Evolutionary conservation across 192 early-diverging fungal species (phyloP).

Genomic region (Coemansia sp.): DNA sequence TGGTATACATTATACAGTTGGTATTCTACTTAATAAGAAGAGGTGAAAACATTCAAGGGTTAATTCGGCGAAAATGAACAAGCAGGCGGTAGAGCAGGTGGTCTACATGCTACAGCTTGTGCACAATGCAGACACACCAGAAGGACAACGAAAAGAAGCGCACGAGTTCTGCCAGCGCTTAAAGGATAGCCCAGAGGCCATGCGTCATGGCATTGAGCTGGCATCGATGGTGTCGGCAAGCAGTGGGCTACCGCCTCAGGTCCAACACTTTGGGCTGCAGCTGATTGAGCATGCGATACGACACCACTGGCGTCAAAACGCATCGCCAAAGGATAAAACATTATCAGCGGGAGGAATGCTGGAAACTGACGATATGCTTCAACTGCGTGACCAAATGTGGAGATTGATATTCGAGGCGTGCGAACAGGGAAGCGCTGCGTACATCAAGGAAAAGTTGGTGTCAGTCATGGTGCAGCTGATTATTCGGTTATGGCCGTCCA

Average conservation of each 20-base stretch:
- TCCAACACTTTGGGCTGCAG: constrained; percentile 47
- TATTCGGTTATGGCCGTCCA: constrained; percentile 38
- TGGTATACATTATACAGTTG: too few species aligned
- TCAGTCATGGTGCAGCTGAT: constrained; percentile 33
- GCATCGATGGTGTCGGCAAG: constrained; percentile 5
- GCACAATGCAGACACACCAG: constrained; percentile 28
- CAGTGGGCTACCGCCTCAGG: constrained; percentile 8
- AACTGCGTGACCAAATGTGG: constrained; percentile 30
- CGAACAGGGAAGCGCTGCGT: constrained; percentile 12
- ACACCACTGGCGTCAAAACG: constrained; percentile 12
- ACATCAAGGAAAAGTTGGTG: constrained; percentile 46
- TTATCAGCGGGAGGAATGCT: not conserved
- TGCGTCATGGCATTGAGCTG: constrained; percentile 26
- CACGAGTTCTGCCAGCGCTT: constrained; percentile 39
- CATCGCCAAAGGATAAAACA: not conserved
- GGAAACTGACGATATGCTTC: not conserved
- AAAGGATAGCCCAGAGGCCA: constrained; percentile 18
- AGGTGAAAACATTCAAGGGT: not conserved
- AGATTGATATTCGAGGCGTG: constrained; percentile 12
- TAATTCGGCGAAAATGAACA: constrained; percentile 23
- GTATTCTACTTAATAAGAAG: not conserved
- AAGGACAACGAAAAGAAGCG: constrained; percentile 32
- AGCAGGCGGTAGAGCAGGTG: constrained; percentile 13
- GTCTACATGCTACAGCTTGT: constrained; percentile 42
- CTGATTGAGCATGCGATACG: constrained; percentile 36